Base-by-base conservation (phyloP, 805 yeast genomes). In the Starmerella etchellsii region DNA sequence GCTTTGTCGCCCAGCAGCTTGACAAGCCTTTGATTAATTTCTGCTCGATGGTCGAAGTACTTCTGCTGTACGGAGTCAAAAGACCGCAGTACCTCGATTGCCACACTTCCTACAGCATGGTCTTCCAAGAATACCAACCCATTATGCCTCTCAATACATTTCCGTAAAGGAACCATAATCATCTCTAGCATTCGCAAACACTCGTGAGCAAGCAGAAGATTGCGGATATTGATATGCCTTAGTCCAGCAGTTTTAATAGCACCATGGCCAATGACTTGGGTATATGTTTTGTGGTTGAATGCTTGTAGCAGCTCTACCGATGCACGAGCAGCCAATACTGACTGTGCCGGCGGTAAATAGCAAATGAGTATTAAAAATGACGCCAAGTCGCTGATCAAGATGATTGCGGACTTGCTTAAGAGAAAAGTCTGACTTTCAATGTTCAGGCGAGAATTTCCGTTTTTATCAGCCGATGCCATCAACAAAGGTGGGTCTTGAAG, bases 211-310 rank as follows among this genome's bases (percentile, higher is more conserved):
- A 79, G 64, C 0, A 84, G 77, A 37, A 80, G 55, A 56, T 80
- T 82, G 49, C 75, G 76, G 1, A 84, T 78, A 3, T 82, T 76
- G 37, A 81, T 79, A 53, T 79, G 85, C 47, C 70, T 74, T 37
- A 80, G 62, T 0, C 82, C 84, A 0, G 88, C 57, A 0, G 85
- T 72, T 47, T 74, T 60, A 2, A 81, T 78, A 1, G 88, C 88
- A 31, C 81, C 82, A 1, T 87, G 84, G 33, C 77, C 79, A 28
- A 81, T 61, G 30, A 81, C 76, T 4, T 81, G 71, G 46, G 73
- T 72, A 3, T 72, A 68, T 5, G 72, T 62, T 44, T 75, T 70
- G 15, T 72, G 57, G 49, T 79, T 78, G 52, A 72, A 60, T 10
- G 69, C 59, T 31, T 68, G 67, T 33, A 77, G 48, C n/a, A 74